Evolutionary conservation across 495 filamentous ascomycete genomes (phyloP).

Genomic region (Bacidia rubella): DNA sequence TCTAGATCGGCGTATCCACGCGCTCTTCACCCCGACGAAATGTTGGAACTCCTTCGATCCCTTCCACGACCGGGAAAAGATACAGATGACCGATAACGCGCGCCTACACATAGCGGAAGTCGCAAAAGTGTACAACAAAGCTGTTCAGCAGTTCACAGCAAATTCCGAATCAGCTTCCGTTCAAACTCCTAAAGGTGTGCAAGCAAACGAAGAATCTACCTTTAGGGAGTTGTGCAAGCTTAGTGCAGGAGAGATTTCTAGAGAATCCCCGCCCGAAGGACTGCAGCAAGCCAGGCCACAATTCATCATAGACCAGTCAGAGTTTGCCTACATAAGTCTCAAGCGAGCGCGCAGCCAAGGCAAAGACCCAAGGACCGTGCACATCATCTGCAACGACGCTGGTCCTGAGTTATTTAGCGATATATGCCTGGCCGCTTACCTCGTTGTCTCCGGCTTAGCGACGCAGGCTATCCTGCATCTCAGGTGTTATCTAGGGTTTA

Average conservation of each 20-base stretch:
- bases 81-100: background rate
- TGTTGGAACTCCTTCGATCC: background rate
- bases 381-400: slow-evolving; percentile 91
- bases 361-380: slow-evolving; percentile 57
- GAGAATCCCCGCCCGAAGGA: background rate
- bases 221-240: slow-evolving; percentile 71
- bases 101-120: background rate
- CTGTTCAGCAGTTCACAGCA: background rate
- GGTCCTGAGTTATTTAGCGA: slow-evolving; percentile 96
- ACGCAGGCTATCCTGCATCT: slow-evolving; percentile 83
- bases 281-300: slow-evolving; percentile 73
- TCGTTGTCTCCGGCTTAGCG: slow-evolving; percentile 67
- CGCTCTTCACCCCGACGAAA: background rate
- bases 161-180: slow-evolving; percentile 53
- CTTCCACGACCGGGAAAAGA: background rate
- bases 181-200: slow-evolving; percentile 96
- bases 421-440: slow-evolving; percentile 76
- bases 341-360: slow-evolving; percentile 35
- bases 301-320: slow-evolving; percentile 75
- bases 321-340: slow-evolving; percentile 56
- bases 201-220: slow-evolving; percentile 88
- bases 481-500: background rate
- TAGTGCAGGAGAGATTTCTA: slow-evolving; percentile 82
- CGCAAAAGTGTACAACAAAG: background rate
- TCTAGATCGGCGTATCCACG: slow-evolving; percentile 53